Evolutionary conservation across 2,329 filamentous ascomycete genomes (phyloP).

Genomic region (Alternaria sp.): DNA sequence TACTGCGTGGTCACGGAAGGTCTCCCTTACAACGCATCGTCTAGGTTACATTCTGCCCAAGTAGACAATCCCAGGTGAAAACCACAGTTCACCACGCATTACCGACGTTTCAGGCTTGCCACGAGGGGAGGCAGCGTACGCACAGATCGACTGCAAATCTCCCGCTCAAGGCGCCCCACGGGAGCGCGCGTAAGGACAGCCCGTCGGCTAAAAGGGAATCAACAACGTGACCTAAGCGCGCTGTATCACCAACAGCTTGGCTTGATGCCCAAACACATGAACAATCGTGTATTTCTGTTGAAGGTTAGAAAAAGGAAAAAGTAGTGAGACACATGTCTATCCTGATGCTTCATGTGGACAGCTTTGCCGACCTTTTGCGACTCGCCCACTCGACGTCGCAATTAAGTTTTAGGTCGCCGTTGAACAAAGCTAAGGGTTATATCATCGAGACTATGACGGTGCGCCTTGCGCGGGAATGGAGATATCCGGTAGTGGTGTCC

Average conservation of each 20-base stretch:
- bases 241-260: conserved; percentile 7
- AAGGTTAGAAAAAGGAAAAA: background rate
- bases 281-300: background rate
- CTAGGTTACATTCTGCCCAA: background rate
- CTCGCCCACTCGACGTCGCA: background rate
- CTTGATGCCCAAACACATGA: background rate
- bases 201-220: conserved; percentile 8
- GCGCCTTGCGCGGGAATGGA: background rate
- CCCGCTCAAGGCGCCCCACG: conserved; percentile 18
- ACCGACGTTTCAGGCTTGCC: conserved; percentile 20
- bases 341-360: background rate
- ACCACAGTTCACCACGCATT: conserved; percentile 7
- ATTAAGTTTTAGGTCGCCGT: background rate
- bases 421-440: background rate
- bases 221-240: conserved; percentile 12
- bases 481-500: background rate
- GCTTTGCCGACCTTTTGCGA: background rate
- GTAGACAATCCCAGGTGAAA: conserved; percentile 9
- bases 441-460: background rate
- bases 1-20: background rate
- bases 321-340: background rate
- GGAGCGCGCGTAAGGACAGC: conserved; percentile 12
- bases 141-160: conserved; percentile 25
- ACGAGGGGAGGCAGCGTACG: conserved; percentile 16
- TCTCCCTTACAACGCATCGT: conserved; percentile 1